These are phyloP conservation scores for Termitomyces sp. DNA, from an alignment of 768 basidiomycete genomes.

Conservation along the genomic window DNA sequence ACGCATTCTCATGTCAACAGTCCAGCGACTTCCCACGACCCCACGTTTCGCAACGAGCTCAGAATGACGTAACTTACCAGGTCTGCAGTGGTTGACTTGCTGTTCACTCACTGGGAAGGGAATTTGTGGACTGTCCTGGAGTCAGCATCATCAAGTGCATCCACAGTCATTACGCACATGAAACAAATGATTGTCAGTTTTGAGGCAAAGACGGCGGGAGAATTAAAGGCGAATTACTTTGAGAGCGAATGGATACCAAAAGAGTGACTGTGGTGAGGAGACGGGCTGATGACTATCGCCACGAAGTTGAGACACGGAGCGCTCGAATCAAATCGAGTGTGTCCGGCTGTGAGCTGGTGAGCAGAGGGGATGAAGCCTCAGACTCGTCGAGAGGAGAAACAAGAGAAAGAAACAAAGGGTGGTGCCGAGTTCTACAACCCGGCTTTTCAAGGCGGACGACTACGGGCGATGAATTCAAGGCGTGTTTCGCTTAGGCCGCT, in stretches of 20 bases:
- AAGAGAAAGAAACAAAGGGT: slow-evolving; percentile 30
- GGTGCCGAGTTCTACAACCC: slow-evolving; percentile 38
- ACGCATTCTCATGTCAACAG: slow-evolving; percentile 12
- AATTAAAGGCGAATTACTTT: slow-evolving; percentile 26
- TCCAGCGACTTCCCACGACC: slow-evolving; percentile 23
- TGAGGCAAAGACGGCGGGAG: slow-evolving; percentile 13
- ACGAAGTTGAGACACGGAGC: slow-evolving; percentile 24
- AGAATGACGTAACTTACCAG: slow-evolving; percentile 14
- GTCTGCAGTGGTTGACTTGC: background rate
- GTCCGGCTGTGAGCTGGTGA: slow-evolving; percentile 26
- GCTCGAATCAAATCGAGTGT: slow-evolving; percentile 54
- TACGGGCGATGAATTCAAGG: slow-evolving; percentile 39
- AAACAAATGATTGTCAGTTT: slow-evolving; percentile 18
- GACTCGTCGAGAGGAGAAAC: slow-evolving; percentile 25
- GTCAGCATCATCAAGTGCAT: background rate
- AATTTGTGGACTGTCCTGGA: background rate
- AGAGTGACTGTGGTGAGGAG: slow-evolving; percentile 48
- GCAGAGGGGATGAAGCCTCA: slow-evolving; percentile 26
- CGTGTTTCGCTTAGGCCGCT: slow-evolving; percentile 50
- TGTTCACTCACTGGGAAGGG: background rate
- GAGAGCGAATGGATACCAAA: slow-evolving; percentile 30
- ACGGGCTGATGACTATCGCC: slow-evolving; percentile 17
- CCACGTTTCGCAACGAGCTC: slow-evolving; percentile 36
- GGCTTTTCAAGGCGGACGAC: slow-evolving; percentile 45
- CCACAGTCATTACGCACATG: slow-evolving; percentile 9